These are phyloP conservation scores for Pseudocercospora macadamiae DNA, from an alignment of 2,329 filamentous ascomycete species.

Conservation along the genomic window DNA sequence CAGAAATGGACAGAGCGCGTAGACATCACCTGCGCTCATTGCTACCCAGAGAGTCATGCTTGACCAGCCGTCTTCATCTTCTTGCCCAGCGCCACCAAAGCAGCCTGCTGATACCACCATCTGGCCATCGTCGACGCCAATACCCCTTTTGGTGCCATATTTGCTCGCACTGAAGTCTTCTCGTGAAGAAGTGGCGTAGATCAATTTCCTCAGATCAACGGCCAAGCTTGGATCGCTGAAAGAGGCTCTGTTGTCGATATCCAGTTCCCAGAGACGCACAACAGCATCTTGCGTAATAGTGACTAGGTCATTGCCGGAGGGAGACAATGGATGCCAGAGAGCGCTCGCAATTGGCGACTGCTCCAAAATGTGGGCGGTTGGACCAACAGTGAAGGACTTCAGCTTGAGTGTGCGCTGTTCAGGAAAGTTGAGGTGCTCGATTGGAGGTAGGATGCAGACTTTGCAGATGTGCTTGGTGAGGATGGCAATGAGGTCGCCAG, in stretches of 20 bases:
- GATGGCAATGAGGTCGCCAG: conserved; percentile 79
- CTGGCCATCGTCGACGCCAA: conserved; percentile 86
- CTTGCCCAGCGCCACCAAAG: conserved; percentile 72
- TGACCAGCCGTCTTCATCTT: conserved; percentile 73
- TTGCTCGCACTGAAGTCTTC: conserved; percentile 81
- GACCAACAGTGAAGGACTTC: conserved; percentile 88
- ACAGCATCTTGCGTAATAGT: conserved; percentile 88
- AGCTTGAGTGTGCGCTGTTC: conserved; percentile 73
- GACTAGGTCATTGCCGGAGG: conserved; percentile 78
- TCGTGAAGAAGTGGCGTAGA: conserved; percentile 77
- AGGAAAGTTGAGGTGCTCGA: conserved; percentile 71
- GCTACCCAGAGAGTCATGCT: conserved; percentile 96
- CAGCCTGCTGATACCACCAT: conserved; percentile 92
- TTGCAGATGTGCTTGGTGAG: conserved; percentile 86
- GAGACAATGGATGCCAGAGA: conserved; percentile 90
- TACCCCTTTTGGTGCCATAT: conserved; percentile 74
- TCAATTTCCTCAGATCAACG: conserved; percentile 86
- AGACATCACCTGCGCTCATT: conserved; percentile 92
- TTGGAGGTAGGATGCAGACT: conserved; percentile 81
- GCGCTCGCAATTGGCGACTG: conserved; percentile 78
- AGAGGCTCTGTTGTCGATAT: conserved; percentile 79
- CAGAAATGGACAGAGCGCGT: conserved; percentile 87
- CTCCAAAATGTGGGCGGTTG: conserved; percentile 87
- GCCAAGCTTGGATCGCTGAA: conserved; percentile 83
- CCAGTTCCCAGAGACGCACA: conserved; percentile 88